A percentile compares a stretch with the other conserved stretches of the same genome.
Conservation (phyloP, 2,329 filamentous ascomycete genomes). For the Xenosphaeropsis pyriputrescens region DNA sequence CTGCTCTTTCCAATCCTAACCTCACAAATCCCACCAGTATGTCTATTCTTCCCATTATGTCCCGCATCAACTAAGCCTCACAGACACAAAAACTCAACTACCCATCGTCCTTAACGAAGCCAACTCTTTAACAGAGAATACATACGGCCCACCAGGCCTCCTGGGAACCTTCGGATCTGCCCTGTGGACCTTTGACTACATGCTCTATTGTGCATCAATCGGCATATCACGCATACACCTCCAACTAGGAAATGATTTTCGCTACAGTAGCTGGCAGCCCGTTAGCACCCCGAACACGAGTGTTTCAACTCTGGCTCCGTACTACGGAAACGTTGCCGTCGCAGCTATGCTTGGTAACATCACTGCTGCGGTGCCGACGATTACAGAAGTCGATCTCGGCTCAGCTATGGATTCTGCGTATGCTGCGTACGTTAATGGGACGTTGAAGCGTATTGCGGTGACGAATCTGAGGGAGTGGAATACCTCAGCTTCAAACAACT, state of each 20-base stretch:
- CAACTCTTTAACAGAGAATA: constrained; percentile 39
- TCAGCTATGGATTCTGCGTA: constrained; percentile 40
- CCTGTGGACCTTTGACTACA: constrained; percentile 51
- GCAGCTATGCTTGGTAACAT: constrained; percentile 30
- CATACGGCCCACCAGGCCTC: constrained; percentile 43
- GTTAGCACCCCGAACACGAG: constrained; percentile 30
- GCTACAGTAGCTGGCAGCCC: constrained; percentile 47
- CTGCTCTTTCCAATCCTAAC: no score
- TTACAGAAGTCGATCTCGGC: constrained; percentile 12
- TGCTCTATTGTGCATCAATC: constrained; percentile 37
- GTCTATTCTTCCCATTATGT: background rate
- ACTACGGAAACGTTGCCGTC: constrained; percentile 46
- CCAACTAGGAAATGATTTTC: constrained; percentile 49
- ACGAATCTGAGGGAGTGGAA: constrained; percentile 47
- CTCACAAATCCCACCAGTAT: background rate
- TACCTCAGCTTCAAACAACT: constrained; percentile 25
- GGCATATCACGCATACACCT: constrained; percentile 44
- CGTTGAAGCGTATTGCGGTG: constrained; percentile 32
- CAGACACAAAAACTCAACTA: no score
- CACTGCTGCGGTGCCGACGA: constrained; percentile 3
- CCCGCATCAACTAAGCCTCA: no score
- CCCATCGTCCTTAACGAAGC: constrained; percentile 45
- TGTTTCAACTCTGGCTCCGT: constrained; percentile 46
- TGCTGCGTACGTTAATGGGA: constrained; percentile 31
- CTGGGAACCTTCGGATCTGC: constrained; percentile 52